Evolutionary conservation across 1,284 basidiomycete species (phyloP).

Genomic region (Apiotrichum porosum): DNA sequence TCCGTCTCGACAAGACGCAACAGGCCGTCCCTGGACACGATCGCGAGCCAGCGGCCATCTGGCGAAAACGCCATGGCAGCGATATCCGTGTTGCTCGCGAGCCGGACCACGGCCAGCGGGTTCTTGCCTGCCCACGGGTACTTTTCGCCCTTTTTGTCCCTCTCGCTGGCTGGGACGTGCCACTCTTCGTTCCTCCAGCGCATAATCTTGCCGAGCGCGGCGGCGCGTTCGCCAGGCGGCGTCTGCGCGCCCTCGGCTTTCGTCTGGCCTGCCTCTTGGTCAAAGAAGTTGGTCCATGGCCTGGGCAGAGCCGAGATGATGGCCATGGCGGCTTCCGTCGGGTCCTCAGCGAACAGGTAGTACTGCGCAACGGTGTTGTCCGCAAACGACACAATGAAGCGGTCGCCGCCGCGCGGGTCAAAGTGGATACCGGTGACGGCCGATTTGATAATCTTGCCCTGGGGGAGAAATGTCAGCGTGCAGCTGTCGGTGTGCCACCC

Average conservation of each 20-base stretch:
- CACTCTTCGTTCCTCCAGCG: conserved; percentile 49
- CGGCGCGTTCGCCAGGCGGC: no score
- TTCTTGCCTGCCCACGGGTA: conserved; percentile 46
- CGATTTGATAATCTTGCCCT: conserved; percentile 74
- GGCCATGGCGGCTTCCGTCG: conserved; percentile 18
- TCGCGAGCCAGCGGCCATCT: conserved; percentile 78
- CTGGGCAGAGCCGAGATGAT: conserved; percentile 20
- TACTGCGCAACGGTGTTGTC: conserved; percentile 53
- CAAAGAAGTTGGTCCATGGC: conserved; percentile 39
- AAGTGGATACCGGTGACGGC: conserved; percentile 80
- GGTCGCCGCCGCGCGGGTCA: conserved; percentile 76
- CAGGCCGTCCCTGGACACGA: conserved; percentile 82
- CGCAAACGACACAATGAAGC: conserved; percentile 85
- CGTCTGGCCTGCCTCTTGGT: conserved; percentile 10
- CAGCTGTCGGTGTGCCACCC: background rate
- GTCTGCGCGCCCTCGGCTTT: background rate
- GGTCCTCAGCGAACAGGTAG: conserved; percentile 44
- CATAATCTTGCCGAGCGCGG: conserved; percentile 25
- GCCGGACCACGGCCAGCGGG: conserved; percentile 43
- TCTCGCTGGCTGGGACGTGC: conserved; percentile 21
- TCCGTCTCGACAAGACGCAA: conserved; percentile 78
- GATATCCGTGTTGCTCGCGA: conserved; percentile 54
- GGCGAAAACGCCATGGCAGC: conserved; percentile 85
- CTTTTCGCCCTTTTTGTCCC: conserved; percentile 32
- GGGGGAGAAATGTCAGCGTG: background rate